Conservation (phyloP, 2,329 filamentous ascomycete species). For the Plenodomus biglobosus region DNA sequence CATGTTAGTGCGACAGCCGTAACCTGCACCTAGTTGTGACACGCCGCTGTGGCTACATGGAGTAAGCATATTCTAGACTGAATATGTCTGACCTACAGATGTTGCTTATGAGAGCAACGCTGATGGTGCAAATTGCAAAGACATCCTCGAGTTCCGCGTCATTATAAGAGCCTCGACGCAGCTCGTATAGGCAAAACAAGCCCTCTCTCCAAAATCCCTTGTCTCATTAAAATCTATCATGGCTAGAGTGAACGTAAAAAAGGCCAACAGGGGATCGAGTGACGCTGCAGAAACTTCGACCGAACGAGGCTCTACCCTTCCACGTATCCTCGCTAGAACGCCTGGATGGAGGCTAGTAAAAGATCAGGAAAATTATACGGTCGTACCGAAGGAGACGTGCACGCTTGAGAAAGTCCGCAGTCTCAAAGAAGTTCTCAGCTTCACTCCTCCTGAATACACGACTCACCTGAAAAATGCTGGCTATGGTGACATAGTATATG, state of each 20-base stretch:
- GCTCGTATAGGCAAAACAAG: slow-evolving; percentile 1
- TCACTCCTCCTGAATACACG: slow-evolving; percentile 2
- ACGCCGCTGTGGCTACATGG: slow-evolving; percentile 1
- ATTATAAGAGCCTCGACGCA: slow-evolving; percentile 2
- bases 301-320: slow-evolving; percentile 1
- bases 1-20: slow-evolving; percentile 1
- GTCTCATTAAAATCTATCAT: slow-evolving; percentile 2
- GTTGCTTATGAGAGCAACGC: slow-evolving; percentile 1
- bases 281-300: slow-evolving; percentile 2
- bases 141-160: slow-evolving; percentile 1
- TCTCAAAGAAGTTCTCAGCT: neutral
- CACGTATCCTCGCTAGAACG: slow-evolving; percentile 1
- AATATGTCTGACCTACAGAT: slow-evolving; percentile 2
- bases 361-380: neutral
- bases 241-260: slow-evolving; percentile 1
- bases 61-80: slow-evolving; percentile 1
- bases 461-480: slow-evolving; percentile 1
- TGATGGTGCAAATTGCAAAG: slow-evolving; percentile 2
- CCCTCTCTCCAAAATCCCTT: slow-evolving; percentile 1
- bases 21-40: slow-evolving; percentile 1
- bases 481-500: slow-evolving; percentile 1
- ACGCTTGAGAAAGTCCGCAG: neutral
- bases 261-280: neutral
- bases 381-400: slow-evolving; percentile 1
- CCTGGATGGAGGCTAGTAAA: slow-evolving; percentile 1